Evolutionary conservation across 345 rosid species (phyloP), one percentile per base, ranked within the genome.

Genomic region (Excoecaria agallocha): DNA sequence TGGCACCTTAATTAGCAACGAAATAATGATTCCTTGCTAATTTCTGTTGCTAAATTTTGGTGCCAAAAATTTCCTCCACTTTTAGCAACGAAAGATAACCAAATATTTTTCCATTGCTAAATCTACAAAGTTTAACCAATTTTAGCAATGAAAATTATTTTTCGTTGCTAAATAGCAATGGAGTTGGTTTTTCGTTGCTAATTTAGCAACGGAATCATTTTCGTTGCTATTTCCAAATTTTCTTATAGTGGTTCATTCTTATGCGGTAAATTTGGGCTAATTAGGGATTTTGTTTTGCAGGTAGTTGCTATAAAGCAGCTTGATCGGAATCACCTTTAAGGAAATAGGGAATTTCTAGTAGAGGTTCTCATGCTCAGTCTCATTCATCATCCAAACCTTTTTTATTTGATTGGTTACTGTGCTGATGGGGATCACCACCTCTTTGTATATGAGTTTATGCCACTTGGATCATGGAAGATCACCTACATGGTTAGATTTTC

Each of bases 321-420:
- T 13, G 98, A 93, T 83, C 84, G 95, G 73, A 93, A 94, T 46
- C 97, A 98, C 59, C 91, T 91, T 74, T 97, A 94, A 83, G 99
- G 99, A 81, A 94, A 94, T 77, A 87, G 98, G 87, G 99, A 94
- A 82, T 94, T 94, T 85, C 90, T 89, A 73, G 98, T 94, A 69
- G 98, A 94, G 82, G 97, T 94, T 82, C 97, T 94, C 66, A 92
- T 94, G 97, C 92, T 94, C 74, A 93, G 99, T 78, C 93, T 94
- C 76, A 83, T 94, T 62, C 98, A 94, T 90, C 99, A 94, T 70
- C 73, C 90, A 64, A 93, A 94, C 77, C 99, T 94, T 54, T 97
- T 93, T 64, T 93, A 93, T 78, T 82, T 94, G 88, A 93, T 93
- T 69, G 99, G 99, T 67, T 94, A 94, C 82, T 93, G 99, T 68